These are phyloP conservation scores for Coniosporium apollinis DNA, from an alignment of 495 filamentous ascomycete genomes.

Conservation along the genomic window DNA sequence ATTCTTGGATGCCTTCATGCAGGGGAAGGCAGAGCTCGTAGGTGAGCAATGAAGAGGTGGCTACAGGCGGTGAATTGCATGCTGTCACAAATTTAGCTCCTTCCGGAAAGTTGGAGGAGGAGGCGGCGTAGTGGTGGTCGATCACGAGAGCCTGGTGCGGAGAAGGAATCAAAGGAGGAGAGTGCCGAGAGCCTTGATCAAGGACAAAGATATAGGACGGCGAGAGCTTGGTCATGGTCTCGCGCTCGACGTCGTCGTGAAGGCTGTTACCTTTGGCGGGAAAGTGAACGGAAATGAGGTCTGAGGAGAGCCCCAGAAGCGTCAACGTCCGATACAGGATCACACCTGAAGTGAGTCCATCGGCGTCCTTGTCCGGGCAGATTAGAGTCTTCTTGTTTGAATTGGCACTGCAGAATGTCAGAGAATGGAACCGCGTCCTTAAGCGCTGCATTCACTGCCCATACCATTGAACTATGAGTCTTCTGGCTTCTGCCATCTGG, in stretches of 20 bases:
- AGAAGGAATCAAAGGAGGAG: constrained; percentile 30
- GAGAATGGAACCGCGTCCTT: no score
- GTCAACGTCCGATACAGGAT: constrained; percentile 38
- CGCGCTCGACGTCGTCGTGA: constrained; percentile 29
- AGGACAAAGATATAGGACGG: constrained; percentile 40
- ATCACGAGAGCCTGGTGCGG: constrained; percentile 32
- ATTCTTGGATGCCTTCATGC: constrained; percentile 25
- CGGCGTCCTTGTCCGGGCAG: constrained; percentile 45
- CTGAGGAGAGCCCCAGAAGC: constrained; percentile 29
- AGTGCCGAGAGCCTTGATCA: constrained; percentile 38
- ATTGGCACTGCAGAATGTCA: constrained; percentile 8
- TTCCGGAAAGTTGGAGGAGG: constrained; percentile 34
- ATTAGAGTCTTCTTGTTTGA: constrained; percentile 26
- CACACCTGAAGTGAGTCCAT: constrained; percentile 40
- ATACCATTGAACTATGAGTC: constrained; percentile 36
- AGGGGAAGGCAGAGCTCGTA: constrained; percentile 37
- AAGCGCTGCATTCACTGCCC: constrained; percentile 1
- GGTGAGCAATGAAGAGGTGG: constrained; percentile 38
- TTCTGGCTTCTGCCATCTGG: constrained; percentile 30
- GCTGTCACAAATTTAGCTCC: constrained; percentile 32
- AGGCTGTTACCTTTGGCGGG: constrained; percentile 34
- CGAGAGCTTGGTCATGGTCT: constrained; percentile 26
- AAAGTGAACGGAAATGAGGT: constrained; percentile 34
- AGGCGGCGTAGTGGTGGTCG: constrained; percentile 37
- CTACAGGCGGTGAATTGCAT: constrained; percentile 38